These are phyloP conservation scores for Arachnopeziza araneosa DNA, from an alignment of 2,329 filamentous ascomycete genomes.

Conservation along the genomic window DNA sequence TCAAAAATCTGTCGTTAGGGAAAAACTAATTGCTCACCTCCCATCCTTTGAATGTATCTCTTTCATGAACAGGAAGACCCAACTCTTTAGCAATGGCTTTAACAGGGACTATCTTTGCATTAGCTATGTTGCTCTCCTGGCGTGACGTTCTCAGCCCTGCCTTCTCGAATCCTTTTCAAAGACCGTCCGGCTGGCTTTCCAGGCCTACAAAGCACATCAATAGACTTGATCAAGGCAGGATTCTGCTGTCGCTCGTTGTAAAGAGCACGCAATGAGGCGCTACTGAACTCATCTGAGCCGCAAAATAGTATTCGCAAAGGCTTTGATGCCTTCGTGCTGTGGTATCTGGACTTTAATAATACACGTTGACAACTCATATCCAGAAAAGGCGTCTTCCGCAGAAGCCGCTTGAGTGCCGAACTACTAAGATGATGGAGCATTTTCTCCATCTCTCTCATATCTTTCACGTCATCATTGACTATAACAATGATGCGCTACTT, in stretches of 20 bases:
- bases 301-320: constrained; percentile 87
- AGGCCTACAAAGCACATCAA: constrained; percentile 81
- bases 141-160: constrained; percentile 10
- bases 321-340: constrained; percentile 28
- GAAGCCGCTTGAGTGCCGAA: background rate
- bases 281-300: constrained; percentile 88
- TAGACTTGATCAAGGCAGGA: constrained; percentile 58
- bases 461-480: too few relatives aligned
- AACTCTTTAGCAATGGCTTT: constrained; percentile 59
- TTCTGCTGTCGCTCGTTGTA: constrained; percentile 50
- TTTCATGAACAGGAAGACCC: constrained; percentile 62
- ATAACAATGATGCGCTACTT: too few relatives aligned
- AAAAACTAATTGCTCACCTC: constrained; percentile 43
- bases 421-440: background rate
- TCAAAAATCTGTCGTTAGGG: constrained; percentile 2
- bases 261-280: constrained; percentile 66
- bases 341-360: background rate
- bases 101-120: constrained; percentile 59
- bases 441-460: too few relatives aligned
- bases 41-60: constrained; percentile 82
- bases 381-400: background rate
- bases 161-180: constrained; percentile 45
- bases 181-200: constrained; percentile 75
- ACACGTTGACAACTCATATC: background rate
- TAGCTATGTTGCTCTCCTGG: background rate